A percentile compares a stretch with the other conserved stretches of the same genome.
Evolutionary conservation across 495 filamentous ascomycete species (phyloP).

Genomic region (Niebla homalea): DNA sequence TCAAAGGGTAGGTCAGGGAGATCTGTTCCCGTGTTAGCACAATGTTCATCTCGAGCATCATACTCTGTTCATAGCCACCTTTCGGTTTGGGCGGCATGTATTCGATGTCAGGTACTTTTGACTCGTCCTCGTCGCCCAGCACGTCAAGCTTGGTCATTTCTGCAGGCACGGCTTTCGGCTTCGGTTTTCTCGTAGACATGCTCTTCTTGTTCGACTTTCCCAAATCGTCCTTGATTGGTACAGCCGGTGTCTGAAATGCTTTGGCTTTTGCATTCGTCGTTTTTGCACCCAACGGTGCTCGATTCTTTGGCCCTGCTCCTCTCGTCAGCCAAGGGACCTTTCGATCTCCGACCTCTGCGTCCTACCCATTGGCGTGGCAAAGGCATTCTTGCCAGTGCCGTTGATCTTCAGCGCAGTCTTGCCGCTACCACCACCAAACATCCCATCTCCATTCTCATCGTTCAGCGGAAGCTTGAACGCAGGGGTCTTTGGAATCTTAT

Average conservation of each 20-base stretch:
- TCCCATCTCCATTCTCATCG: constrained; percentile 68
- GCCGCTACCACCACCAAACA: constrained; percentile 37
- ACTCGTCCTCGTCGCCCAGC: constrained; percentile 14
- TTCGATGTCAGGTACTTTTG: constrained; percentile 42
- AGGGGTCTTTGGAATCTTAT: constrained; percentile 67
- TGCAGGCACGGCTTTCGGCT: constrained; percentile 11
- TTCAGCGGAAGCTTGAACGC: constrained; percentile 63
- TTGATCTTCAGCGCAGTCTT: constrained; percentile 48
- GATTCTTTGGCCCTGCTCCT: constrained; percentile 46
- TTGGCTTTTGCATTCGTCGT: constrained; percentile 88
- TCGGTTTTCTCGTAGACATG: constrained; percentile 36
- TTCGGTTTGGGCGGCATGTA: constrained; percentile 58
- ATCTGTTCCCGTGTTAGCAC: constrained; percentile 27
- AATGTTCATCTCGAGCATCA: background rate
- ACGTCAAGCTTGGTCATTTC: constrained; percentile 18
- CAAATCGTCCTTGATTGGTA: constrained; percentile 30
- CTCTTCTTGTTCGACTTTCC: constrained; percentile 35
- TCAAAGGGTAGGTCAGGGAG: constrained; percentile 68
- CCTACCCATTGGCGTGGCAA: constrained; percentile 76
- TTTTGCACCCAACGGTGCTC: constrained; percentile 80
- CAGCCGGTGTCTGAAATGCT: constrained; percentile 49
- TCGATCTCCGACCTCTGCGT: background rate
- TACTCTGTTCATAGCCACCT: constrained; percentile 23
- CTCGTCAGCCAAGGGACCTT: background rate
- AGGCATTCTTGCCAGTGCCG: constrained; percentile 49